Percentiles rank a stretch among this genome's conserved stretches.
These are phyloP conservation scores for Balansia obtecta DNA, from an alignment of 2,329 filamentous ascomycete genomes.

Conservation along the genomic window DNA sequence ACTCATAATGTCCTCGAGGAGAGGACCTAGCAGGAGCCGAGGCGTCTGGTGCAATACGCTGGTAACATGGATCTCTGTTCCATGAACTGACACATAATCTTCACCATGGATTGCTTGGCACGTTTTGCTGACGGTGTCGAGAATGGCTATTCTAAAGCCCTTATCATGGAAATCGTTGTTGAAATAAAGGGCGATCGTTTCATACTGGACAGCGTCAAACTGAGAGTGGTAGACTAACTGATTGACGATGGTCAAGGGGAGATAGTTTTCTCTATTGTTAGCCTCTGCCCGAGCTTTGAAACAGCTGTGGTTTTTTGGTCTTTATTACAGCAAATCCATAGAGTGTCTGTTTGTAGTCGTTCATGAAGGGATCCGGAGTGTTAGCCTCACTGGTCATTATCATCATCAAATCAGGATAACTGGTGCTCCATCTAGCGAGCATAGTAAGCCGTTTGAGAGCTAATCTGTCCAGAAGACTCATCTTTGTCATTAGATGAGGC, in stretches of 20 bases:
- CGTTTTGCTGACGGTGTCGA: background rate
- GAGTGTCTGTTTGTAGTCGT: background rate
- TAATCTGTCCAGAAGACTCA: background rate
- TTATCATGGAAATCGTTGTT: background rate
- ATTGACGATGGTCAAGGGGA: background rate
- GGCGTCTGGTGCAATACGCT: no score
- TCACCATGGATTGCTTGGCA: background rate
- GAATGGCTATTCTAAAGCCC: background rate
- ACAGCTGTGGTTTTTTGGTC: background rate
- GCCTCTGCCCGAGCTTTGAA: background rate
- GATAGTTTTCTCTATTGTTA: background rate
- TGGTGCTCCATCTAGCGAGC: background rate
- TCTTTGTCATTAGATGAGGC: background rate
- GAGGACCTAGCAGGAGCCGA: no score
- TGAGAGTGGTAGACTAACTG: background rate
- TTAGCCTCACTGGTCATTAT: background rate
- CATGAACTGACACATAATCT: background rate
- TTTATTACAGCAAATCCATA: background rate
- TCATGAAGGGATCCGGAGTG: background rate
- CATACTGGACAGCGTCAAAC: background rate
- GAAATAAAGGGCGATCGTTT: background rate
- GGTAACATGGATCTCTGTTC: background rate
- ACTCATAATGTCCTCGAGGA: no score
- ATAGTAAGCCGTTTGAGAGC: background rate
- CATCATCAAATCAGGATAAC: background rate